Percentiles rank a stretch among this genome's conserved stretches.
Evolutionary conservation across 2,329 filamentous ascomycete species (phyloP).

Genomic region (Talaromyces sp.): DNA sequence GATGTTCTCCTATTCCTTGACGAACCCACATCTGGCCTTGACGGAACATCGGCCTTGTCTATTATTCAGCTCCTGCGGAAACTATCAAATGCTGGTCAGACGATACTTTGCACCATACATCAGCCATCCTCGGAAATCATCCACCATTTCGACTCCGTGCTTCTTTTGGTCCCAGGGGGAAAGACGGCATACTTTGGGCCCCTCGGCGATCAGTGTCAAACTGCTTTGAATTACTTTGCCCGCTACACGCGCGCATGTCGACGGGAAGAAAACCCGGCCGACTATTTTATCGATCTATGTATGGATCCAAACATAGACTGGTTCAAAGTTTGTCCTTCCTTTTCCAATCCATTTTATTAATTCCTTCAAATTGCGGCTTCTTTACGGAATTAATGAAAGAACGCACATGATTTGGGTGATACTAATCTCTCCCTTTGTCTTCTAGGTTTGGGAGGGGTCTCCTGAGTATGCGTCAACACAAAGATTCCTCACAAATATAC

Average conservation of each 20-base stretch:
- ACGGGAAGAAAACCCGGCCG: constrained; percentile 68
- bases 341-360: no score
- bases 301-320: not conserved
- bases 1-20: constrained; percentile 57
- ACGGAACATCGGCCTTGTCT: constrained; percentile 59
- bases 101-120: constrained; percentile 52
- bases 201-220: constrained; percentile 64
- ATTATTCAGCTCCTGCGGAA: constrained; percentile 59
- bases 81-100: constrained; percentile 50
- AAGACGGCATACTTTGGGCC: constrained; percentile 77
- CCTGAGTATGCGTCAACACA: no score
- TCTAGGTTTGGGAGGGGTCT: no score
- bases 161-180: constrained; percentile 71
- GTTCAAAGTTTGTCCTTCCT: not conserved
- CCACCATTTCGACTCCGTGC: constrained; percentile 61
- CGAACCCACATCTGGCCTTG: constrained; percentile 56
- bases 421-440: no score
- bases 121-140: constrained; percentile 51
- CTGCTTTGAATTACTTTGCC: constrained; percentile 70
- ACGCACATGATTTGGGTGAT: no score
- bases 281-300: constrained; percentile 33
- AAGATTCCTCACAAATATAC: no score
- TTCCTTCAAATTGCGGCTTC: no score
- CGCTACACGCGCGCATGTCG: constrained; percentile 62
- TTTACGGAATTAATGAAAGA: no score